phyloP scores from a whole-genome alignment of 768 basidiomycete species.

The Pleurotus tuber-regium region DNA sequence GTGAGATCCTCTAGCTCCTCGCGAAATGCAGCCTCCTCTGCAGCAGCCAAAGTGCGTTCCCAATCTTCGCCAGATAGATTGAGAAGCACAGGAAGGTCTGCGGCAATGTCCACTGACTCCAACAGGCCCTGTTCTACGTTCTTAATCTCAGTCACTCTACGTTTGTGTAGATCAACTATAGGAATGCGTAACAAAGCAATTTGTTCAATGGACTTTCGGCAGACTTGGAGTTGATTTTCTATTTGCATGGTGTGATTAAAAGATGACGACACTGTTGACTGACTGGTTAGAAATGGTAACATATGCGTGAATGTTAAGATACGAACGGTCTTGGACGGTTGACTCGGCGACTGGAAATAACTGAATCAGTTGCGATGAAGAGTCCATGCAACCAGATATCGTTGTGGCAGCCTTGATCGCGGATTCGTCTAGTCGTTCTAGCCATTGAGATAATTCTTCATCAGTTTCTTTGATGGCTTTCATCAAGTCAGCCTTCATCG shows the following conservation, averaged over 20 bases:
- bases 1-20: conserved; percentile 12
- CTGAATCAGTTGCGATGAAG: not conserved
- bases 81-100: not conserved
- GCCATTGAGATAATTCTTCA: conserved; percentile 15
- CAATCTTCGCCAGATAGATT: not conserved
- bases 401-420: not conserved
- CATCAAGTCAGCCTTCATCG: too few relatives aligned
- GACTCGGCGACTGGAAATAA: too few relatives aligned
- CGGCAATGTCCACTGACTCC: not conserved
- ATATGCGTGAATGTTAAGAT: too few relatives aligned
- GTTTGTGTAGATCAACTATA: not conserved
- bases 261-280: too few relatives aligned
- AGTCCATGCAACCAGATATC: not conserved
- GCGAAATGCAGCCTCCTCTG: conserved; percentile 15
- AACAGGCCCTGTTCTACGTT: not conserved
- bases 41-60: not conserved
- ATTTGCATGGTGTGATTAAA: too few relatives aligned
- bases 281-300: too few relatives aligned
- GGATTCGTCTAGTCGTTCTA: conserved; percentile 26
- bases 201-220: not conserved
- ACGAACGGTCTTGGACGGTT: too few relatives aligned
- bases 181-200: not conserved
- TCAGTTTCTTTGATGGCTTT: conserved; percentile 21
- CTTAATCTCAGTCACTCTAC: not conserved
- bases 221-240: not conserved